Conservation (phyloP, 306 rosid genomes). For the Trifolium pratense region DNA sequence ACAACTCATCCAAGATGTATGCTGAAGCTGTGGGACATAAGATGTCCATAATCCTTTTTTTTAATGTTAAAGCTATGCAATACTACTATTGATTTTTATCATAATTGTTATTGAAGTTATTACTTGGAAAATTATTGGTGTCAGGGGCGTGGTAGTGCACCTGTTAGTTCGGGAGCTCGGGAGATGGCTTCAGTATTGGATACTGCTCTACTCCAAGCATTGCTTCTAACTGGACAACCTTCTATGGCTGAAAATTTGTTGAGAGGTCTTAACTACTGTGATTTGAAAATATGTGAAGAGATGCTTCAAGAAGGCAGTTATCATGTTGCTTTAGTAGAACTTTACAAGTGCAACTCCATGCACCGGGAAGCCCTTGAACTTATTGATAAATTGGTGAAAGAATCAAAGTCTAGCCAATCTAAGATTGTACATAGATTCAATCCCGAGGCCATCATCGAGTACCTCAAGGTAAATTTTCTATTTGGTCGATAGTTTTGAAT, state of each 20-base stretch:
- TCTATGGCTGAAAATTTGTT: constrained; percentile 69
- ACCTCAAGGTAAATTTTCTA: constrained; percentile 79
- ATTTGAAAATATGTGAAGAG: constrained; percentile 84
- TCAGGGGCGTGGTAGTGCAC: constrained; percentile 71
- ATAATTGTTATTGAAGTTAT: constrained; percentile 36
- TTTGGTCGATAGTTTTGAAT: constrained; percentile 25
- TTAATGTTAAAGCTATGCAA: constrained; percentile 11
- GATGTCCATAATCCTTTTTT: constrained; percentile 23
- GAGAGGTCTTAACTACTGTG: constrained; percentile 84
- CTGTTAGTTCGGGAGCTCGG: constrained; percentile 81
- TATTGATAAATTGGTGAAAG: constrained; percentile 70
- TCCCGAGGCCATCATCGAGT: constrained; percentile 86
- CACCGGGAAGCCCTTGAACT: constrained; percentile 92
- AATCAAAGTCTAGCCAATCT: constrained; percentile 64
- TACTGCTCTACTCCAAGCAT: constrained; percentile 89
- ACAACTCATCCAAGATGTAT: constrained; percentile 4
- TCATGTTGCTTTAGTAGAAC: constrained; percentile 76
- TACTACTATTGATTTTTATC: background rate
- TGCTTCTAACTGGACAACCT: constrained; percentile 89
- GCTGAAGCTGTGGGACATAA: constrained; percentile 30
- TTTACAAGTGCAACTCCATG: constrained; percentile 90
- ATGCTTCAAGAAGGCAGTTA: constrained; percentile 70
- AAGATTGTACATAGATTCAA: constrained; percentile 68
- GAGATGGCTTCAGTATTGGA: constrained; percentile 94
- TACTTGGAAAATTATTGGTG: constrained; percentile 40